phyloP scores from a whole-genome alignment of 2,329 filamentous ascomycete genomes.

The Venturia effusa region DNA sequence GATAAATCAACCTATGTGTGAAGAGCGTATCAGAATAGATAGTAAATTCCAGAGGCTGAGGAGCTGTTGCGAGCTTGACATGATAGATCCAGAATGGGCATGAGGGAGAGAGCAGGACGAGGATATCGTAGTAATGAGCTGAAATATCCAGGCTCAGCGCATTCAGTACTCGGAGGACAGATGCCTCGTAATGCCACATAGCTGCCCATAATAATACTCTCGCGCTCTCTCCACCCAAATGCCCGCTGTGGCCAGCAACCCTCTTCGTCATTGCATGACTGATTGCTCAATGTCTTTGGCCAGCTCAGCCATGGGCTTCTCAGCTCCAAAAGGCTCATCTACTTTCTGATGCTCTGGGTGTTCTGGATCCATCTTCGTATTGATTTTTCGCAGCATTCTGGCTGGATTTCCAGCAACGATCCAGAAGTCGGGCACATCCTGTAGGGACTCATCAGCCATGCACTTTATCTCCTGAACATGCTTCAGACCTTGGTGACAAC shows the following conservation, averaged over 20 bases:
- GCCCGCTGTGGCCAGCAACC: not conserved
- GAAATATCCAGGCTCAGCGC: not conserved
- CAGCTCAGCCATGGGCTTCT: slow-evolving; percentile 9
- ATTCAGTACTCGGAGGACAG: not conserved
- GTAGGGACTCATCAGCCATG: slow-evolving; percentile 6
- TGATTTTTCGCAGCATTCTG: slow-evolving; percentile 36
- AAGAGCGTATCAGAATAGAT: no score
- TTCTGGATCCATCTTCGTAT: slow-evolving; percentile 9
- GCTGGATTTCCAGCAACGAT: slow-evolving; percentile 60
- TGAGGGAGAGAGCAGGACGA: no score
- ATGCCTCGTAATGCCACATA: not conserved
- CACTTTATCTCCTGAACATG: not conserved
- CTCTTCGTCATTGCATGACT: slow-evolving; percentile 6
- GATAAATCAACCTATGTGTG: no score
- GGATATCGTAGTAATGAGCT: not conserved
- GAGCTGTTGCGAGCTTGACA: no score
- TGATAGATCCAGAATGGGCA: no score
- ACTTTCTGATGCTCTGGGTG: slow-evolving; percentile 4
- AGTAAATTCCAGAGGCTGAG: no score
- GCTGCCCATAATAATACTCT: not conserved
- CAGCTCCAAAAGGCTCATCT: slow-evolving; percentile 1
- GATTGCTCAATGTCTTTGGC: slow-evolving; percentile 4
- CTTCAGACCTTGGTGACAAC: slow-evolving; percentile 61
- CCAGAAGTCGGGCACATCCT: slow-evolving; percentile 51
- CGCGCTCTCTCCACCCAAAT: not conserved